Evolutionary conservation across 805 yeast genomes (phyloP).

Genomic region (Wickerhamiella galacta): DNA sequence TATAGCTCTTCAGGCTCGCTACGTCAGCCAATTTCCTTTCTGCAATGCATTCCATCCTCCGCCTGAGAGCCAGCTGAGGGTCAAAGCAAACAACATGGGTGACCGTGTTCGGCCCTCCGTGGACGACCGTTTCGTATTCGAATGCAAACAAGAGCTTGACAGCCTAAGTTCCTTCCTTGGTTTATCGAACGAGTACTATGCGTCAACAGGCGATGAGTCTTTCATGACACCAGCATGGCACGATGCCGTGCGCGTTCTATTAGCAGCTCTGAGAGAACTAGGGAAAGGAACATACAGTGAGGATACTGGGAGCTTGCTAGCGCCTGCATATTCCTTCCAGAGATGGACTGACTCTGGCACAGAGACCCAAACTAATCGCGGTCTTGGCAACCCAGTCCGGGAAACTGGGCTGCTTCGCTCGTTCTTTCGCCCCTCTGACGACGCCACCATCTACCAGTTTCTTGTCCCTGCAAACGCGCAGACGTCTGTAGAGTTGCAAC

Average conservation of each 20-base stretch:
- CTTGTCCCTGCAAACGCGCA: conserved; percentile 80
- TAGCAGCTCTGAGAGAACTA: conserved; percentile 33
- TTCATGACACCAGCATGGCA: conserved; percentile 39
- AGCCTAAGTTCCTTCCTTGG: conserved; percentile 71
- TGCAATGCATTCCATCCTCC: conserved; percentile 93
- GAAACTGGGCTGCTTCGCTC: conserved; percentile 61
- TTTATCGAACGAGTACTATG: conserved; percentile 52
- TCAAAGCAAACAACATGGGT: conserved; percentile 6
- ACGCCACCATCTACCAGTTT: conserved; percentile 62
- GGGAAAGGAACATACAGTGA: conserved; percentile 32
- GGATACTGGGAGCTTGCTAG: conserved; percentile 22
- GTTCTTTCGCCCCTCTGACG: conserved; percentile 81
- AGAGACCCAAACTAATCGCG: conserved; percentile 64
- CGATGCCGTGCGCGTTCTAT: conserved; percentile 37
- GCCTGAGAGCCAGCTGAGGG: conserved; percentile 18
- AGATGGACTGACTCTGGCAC: conserved; percentile 60
- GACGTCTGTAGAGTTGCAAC: conserved; percentile 43
- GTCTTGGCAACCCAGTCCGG: conserved; percentile 69
- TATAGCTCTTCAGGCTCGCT: conserved; percentile 59
- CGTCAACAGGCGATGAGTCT: conserved; percentile 26
- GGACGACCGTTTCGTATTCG: conserved; percentile 58
- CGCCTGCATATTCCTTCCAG: conserved; percentile 48
- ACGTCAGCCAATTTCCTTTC: conserved; percentile 48
- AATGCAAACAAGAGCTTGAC: conserved; percentile 81
- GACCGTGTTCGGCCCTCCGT: conserved; percentile 59